Evolutionary conservation across 192 early-diverging fungal species (phyloP).

Genomic region (Diversispora epigaea): DNA sequence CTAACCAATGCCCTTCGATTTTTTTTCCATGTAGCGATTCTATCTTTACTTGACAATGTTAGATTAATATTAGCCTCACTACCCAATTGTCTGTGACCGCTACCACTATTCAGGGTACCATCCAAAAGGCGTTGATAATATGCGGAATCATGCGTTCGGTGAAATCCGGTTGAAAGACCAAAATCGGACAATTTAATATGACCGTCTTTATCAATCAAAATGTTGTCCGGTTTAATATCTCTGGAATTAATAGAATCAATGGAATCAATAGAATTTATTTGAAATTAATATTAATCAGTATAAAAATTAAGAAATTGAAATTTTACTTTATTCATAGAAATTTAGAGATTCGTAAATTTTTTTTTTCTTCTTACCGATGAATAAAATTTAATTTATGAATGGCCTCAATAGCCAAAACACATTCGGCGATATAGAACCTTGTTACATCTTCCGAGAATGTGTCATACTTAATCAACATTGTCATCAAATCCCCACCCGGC

Average conservation of each 20-base stretch:
- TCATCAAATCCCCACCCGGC: constrained; percentile 99
- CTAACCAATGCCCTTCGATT: constrained; percentile 86
- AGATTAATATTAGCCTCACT: constrained; percentile 83
- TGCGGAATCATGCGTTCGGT: constrained; percentile 96
- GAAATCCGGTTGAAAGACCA: constrained; percentile 99
- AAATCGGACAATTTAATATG: constrained; percentile 99
- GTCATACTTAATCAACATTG: constrained; percentile 98
- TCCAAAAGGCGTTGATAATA: constrained; percentile 88
- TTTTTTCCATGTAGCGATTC: constrained; percentile 97
- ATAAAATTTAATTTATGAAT: constrained; percentile 95
- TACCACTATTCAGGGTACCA: constrained; percentile 57
- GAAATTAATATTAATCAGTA: not conserved
- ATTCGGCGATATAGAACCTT: constrained; percentile 98
- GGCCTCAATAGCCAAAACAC: constrained; percentile 87
- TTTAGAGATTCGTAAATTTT: not conserved
- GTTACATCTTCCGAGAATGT: constrained; percentile 97
- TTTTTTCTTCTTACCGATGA: constrained; percentile 79
- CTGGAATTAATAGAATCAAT: constrained; percentile 36
- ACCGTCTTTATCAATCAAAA: constrained; percentile 96
- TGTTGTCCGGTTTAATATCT: constrained; percentile 85
- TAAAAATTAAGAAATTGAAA: not conserved
- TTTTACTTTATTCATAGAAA: no score
- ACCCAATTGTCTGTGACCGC: constrained; percentile 37
- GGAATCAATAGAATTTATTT: not conserved
- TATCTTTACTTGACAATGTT: constrained; percentile 90